A percentile compares a stretch with the other conserved stretches of the same genome.
Conservation (phyloP, 169 alveolate species). For the Haemoproteus tartakovskyi region DNA sequence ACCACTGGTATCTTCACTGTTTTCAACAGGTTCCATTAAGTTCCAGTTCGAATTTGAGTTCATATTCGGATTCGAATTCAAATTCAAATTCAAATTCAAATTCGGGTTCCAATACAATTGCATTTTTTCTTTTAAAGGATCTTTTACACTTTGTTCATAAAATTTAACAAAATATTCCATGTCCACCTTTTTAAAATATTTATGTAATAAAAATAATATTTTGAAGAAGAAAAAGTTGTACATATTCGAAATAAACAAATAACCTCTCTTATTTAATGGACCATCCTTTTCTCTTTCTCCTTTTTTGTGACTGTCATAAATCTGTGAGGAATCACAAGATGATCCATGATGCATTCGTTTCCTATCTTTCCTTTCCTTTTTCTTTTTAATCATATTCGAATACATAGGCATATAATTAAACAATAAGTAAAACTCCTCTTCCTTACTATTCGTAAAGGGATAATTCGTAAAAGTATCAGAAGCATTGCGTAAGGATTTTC, state of each 20-base stretch:
- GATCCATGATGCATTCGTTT: not conserved
- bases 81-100: no score
- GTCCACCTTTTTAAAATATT: constrained; percentile 35
- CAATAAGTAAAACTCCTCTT: constrained; percentile 18
- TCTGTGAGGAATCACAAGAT: not conserved
- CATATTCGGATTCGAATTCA: no score
- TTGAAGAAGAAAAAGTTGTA: no score
- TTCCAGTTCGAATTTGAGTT: not conserved
- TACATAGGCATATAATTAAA: constrained; percentile 65
- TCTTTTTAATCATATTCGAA: constrained; percentile 9
- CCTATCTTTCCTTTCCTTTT: not conserved
- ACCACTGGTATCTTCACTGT: constrained; percentile 7
- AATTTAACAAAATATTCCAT: constrained; percentile 8
- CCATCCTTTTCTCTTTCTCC: not conserved
- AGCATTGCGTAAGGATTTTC: no score
- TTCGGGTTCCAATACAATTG: no score
- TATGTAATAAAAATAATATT: constrained; percentile 20
- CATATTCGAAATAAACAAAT: no score
- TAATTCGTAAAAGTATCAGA: no score
- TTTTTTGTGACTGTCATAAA: no score
- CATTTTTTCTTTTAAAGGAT: not conserved
- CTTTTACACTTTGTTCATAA: constrained; percentile 8
- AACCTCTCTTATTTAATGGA: not conserved
- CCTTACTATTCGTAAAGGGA: no score
- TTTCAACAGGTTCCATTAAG: not conserved